These are phyloP conservation scores for Yamadazyma kitorensis DNA, from an alignment of 805 yeast species.

Conservation along the genomic window DNA sequence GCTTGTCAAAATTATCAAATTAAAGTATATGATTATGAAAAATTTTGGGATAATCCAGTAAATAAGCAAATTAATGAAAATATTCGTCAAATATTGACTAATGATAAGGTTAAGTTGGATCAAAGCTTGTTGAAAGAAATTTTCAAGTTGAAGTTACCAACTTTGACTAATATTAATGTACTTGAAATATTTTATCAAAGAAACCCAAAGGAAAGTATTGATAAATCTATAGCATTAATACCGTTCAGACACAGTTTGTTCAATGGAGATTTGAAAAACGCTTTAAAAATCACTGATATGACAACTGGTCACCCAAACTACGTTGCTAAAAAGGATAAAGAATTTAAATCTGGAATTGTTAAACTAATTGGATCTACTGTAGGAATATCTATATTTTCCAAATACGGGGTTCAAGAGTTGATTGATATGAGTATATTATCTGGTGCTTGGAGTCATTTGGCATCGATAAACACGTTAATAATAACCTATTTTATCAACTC, in stretches of 20 bases:
- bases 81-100: conserved; percentile 20
- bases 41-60: conserved; percentile 21
- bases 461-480: conserved; percentile 47
- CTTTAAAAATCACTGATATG: conserved; percentile 55
- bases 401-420: conserved; percentile 39
- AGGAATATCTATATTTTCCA: conserved; percentile 35
- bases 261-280: conserved; percentile 55
- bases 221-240: conserved; percentile 47
- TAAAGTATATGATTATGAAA: conserved; percentile 18
- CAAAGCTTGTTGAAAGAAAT: conserved; percentile 23
- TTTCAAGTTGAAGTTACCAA: conserved; percentile 33
- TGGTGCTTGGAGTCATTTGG: conserved; percentile 35
- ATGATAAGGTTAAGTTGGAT: conserved; percentile 17
- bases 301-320: conserved; percentile 60
- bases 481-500: conserved; percentile 39
- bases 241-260: conserved; percentile 61
- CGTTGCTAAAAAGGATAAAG: conserved; percentile 28
- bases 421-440: conserved; percentile 39
- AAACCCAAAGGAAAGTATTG: conserved; percentile 28
- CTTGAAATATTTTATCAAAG: conserved; percentile 24
- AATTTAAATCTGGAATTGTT: conserved; percentile 28
- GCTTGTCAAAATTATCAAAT: conserved; percentile 22
- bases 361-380: conserved; percentile 31
- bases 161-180: conserved; percentile 24
- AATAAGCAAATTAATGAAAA: conserved; percentile 18